A percentile compares a stretch with the other conserved stretches of the same genome.
Evolutionary conservation across 176 grass and related monocot genomes (phyloP).

Genomic region (Phragmites australis): DNA sequence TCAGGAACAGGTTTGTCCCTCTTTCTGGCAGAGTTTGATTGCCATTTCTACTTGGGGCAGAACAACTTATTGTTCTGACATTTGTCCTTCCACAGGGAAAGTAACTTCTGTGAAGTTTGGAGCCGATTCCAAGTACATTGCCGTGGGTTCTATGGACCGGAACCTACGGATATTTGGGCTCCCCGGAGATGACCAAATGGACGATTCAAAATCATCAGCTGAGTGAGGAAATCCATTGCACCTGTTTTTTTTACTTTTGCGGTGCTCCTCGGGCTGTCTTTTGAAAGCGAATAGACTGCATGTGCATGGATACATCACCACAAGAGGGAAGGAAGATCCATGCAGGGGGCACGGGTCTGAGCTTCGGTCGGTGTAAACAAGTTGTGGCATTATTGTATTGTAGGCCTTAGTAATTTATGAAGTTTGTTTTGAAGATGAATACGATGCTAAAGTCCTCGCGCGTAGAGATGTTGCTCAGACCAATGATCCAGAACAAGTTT

Average conservation of each 20-base stretch:
- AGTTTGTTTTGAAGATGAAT: conserved; percentile 44
- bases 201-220: conserved; percentile 38
- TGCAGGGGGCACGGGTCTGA: background rate
- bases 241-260: conserved; percentile 24
- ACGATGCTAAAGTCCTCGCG: background rate
- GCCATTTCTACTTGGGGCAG: background rate
- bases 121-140: conserved; percentile 81
- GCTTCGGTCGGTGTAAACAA: conserved; percentile 44
- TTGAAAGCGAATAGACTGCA: conserved; percentile 14
- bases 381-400: conserved; percentile 46
- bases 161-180: conserved; percentile 96
- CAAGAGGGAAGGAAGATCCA: conserved; percentile 8
- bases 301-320: background rate
- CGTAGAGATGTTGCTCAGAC: background rate
- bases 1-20: conserved; percentile 78
- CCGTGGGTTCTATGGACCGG: conserved; percentile 91
- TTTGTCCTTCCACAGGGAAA: conserved; percentile 57
- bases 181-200: conserved; percentile 74
- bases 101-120: conserved; percentile 84
- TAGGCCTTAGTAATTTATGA: conserved; percentile 46
- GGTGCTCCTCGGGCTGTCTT: background rate
- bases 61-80: conserved; percentile 19
- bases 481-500: background rate
- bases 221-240: conserved; percentile 39
- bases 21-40: background rate